Percentiles rank a stretch among this genome's conserved stretches.
These are phyloP conservation scores for Paramyrothecium roridum DNA, from an alignment of 2,329 filamentous ascomycete species.

Conservation along the genomic window DNA sequence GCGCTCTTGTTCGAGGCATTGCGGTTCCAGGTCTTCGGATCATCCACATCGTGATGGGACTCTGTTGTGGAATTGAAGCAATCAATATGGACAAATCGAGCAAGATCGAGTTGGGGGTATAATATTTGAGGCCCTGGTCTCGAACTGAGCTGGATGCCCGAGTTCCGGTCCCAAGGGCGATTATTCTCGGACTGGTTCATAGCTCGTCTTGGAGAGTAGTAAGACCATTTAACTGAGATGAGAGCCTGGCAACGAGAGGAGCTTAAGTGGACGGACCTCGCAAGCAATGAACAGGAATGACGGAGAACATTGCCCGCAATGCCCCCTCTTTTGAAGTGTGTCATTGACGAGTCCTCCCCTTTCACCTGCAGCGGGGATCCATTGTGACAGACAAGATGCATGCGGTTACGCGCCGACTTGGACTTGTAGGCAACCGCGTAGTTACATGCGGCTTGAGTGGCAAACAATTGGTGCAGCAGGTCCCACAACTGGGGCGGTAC, in stretches of 20 bases:
- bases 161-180: slow-evolving; percentile 23
- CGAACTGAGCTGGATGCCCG: slow-evolving; percentile 26
- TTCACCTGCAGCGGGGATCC: background rate
- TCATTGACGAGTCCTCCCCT: slow-evolving; percentile 12
- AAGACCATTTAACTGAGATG: background rate
- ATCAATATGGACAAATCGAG: slow-evolving; percentile 20
- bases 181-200: slow-evolving; percentile 8
- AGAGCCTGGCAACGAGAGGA: background rate
- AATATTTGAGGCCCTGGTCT: slow-evolving; percentile 10
- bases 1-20: slow-evolving; percentile 3
- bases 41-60: slow-evolving; percentile 1
- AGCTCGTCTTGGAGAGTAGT: background rate
- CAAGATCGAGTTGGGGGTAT: slow-evolving; percentile 21
- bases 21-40: slow-evolving; percentile 15
- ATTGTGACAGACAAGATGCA: background rate
- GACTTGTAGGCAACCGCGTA: background rate
- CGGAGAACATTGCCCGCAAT: slow-evolving; percentile 21
- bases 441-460: background rate
- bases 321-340: slow-evolving; percentile 9
- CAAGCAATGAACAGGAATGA: background rate
- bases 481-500: slow-evolving; percentile 1
- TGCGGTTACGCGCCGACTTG: background rate
- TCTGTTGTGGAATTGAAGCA: background rate
- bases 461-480: slow-evolving; percentile 5
- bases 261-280: background rate